phyloP scores from a whole-genome alignment of 2,329 filamentous ascomycete species.

The Hansfordia pulvinata region DNA sequence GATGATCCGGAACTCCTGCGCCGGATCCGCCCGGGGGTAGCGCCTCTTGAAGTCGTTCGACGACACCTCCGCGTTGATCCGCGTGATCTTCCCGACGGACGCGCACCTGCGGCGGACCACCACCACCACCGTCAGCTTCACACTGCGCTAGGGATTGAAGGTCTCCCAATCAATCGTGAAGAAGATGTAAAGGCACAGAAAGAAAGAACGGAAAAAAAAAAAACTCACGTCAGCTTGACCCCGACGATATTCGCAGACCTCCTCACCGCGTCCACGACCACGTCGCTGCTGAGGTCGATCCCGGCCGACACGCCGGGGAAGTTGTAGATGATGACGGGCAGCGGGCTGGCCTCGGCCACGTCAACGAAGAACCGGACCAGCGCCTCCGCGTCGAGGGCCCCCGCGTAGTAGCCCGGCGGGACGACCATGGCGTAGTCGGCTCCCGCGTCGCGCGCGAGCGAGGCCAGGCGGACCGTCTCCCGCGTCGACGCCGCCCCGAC shows the following conservation, averaged over 20 bases:
- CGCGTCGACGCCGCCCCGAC: constrained; percentile 47
- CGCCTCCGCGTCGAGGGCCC: constrained; percentile 44
- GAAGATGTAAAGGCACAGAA: too few species aligned
- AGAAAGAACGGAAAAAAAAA: too few species aligned
- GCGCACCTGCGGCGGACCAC: too few species aligned
- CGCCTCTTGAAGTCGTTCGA: too few species aligned
- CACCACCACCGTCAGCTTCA: too few species aligned
- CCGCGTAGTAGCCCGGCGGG: constrained; percentile 49
- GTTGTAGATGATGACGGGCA: constrained; percentile 61
- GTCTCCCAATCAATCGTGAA: too few species aligned
- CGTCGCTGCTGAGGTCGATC: constrained; percentile 54
- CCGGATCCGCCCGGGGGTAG: constrained; percentile 1
- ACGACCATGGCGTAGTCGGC: constrained; percentile 48
- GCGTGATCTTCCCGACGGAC: too few species aligned
- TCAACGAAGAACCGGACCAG: constrained; percentile 51
- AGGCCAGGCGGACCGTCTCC: constrained; percentile 45
- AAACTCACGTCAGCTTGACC: constrained; percentile 61
- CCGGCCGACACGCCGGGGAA: constrained; percentile 56
- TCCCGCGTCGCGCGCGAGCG: constrained; percentile 42
- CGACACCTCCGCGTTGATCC: too few species aligned
- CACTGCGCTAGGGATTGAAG: too few species aligned
- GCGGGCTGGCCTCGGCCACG: constrained; percentile 40
- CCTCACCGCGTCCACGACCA: too few species aligned
- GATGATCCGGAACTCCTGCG: constrained; percentile 6
- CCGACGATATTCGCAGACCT: constrained; percentile 53